phyloP scores from a whole-genome alignment of 2,329 filamentous ascomycete species.

The Monosporascus sp. region DNA sequence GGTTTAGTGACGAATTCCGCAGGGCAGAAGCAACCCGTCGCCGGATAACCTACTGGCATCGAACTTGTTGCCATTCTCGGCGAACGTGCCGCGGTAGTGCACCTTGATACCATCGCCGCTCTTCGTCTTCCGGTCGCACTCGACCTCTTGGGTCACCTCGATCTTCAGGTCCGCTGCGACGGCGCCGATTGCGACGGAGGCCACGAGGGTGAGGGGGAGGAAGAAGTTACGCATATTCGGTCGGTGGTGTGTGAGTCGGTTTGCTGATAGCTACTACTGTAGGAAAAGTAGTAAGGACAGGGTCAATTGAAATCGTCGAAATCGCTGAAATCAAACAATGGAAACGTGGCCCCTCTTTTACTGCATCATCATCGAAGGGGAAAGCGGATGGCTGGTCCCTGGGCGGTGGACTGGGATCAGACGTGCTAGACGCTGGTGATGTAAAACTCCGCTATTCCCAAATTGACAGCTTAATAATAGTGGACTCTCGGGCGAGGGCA shows the following conservation, averaged over 20 bases:
- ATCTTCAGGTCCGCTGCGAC: slow-evolving; percentile 64
- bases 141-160: slow-evolving; percentile 66
- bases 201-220: slow-evolving; percentile 44
- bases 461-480: no score
- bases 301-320: no score
- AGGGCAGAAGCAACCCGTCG: slow-evolving; percentile 20
- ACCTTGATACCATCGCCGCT: slow-evolving; percentile 77
- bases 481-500: no score
- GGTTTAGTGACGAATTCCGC: background rate
- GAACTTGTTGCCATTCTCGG: slow-evolving; percentile 69
- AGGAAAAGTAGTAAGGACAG: no score
- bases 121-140: slow-evolving; percentile 73
- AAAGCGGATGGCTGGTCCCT: no score
- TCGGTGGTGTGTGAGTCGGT: background rate
- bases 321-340: no score
- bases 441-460: no score
- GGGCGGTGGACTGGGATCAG: no score
- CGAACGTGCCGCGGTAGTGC: slow-evolving; percentile 82
- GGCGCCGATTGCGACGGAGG: slow-evolving; percentile 44
- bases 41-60: slow-evolving; percentile 57
- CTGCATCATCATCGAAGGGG: no score
- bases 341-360: no score
- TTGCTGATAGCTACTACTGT: no score
- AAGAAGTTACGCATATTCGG: slow-evolving; percentile 45
- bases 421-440: no score